Conservation (phyloP, 208 protist genomes). For the Trypanosoma congolense region DNA sequence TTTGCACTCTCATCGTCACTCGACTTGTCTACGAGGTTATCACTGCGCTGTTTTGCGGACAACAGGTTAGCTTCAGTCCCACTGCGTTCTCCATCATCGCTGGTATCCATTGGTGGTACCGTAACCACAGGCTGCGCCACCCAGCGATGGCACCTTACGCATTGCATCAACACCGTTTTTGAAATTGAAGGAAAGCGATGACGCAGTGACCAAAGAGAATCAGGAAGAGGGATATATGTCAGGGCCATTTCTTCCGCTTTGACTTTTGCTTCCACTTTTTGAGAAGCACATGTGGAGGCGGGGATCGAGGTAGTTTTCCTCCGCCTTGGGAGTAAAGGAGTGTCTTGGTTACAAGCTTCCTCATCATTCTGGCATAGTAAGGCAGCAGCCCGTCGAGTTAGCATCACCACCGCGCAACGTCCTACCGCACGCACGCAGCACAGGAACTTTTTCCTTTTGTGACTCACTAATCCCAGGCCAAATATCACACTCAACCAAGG, state of each 20-base stretch:
- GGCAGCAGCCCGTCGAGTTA: conserved; percentile 1
- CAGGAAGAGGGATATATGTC: conserved; percentile 61
- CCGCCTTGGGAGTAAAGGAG: too few relatives aligned
- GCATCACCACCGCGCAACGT: background rate
- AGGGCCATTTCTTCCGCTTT: conserved; percentile 7
- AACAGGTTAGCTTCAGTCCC: background rate
- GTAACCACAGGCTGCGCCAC: conserved; percentile 43
- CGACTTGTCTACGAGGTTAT: background rate
- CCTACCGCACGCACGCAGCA: background rate
- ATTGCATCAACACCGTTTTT: conserved; percentile 61
- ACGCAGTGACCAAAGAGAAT: conserved; percentile 37
- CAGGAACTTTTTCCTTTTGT: background rate
- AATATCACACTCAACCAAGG: too few relatives aligned
- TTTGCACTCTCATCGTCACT: background rate
- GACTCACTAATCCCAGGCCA: background rate
- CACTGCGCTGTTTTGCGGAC: background rate
- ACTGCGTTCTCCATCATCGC: background rate
- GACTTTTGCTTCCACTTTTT: background rate
- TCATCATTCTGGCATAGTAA: background rate
- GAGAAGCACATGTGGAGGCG: background rate
- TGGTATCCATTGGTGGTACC: conserved; percentile 18
- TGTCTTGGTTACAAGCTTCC: background rate
- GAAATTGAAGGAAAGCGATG: conserved; percentile 55
- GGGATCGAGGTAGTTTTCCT: too few relatives aligned
- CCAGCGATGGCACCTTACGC: conserved; percentile 72